A percentile compares a stretch with the other conserved stretches of the same genome.
Evolutionary conservation across 331 rosid genomes (phyloP).

Genomic region (Stylosanthes scabra): DNA sequence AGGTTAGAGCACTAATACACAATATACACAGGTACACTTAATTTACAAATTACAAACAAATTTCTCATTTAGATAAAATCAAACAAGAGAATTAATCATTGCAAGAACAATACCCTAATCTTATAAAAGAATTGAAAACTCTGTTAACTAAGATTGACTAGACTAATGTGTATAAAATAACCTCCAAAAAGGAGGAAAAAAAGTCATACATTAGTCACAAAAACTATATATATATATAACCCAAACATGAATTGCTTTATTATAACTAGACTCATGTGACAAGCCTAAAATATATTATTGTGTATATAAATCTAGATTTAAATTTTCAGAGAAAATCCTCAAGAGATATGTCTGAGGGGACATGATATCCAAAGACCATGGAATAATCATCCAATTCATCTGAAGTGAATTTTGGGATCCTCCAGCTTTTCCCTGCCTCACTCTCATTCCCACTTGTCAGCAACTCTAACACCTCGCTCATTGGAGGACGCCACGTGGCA

Average conservation of each 20-base stretch:
- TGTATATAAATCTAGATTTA: neutral
- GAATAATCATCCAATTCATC: conserved; percentile 91
- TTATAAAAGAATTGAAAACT: neutral
- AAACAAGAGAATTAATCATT: neutral
- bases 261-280: conserved; percentile 17
- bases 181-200: neutral
- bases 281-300: conserved; percentile 12
- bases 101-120: conserved; percentile 11
- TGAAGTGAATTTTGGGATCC: conserved; percentile 73
- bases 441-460: conserved; percentile 60
- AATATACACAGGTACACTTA: too few species aligned
- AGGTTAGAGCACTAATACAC: too few species aligned
- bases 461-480: conserved; percentile 87
- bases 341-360: conserved; percentile 62
- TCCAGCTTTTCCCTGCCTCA: conserved; percentile 67
- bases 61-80: neutral
- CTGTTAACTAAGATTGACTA: conserved; percentile 6
- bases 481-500: conserved; percentile 77
- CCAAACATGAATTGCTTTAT: conserved; percentile 16
- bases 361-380: conserved; percentile 78
- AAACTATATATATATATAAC: conserved; percentile 23
- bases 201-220: conserved; percentile 33
- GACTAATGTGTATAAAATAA: conserved; percentile 22
- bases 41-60: neutral
- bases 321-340: conserved; percentile 63